A percentile compares a stretch with the other conserved stretches of the same genome.
Evolutionary conservation across 495 filamentous ascomycete genomes (phyloP).

Genomic region (Acidomyces sp.): DNA sequence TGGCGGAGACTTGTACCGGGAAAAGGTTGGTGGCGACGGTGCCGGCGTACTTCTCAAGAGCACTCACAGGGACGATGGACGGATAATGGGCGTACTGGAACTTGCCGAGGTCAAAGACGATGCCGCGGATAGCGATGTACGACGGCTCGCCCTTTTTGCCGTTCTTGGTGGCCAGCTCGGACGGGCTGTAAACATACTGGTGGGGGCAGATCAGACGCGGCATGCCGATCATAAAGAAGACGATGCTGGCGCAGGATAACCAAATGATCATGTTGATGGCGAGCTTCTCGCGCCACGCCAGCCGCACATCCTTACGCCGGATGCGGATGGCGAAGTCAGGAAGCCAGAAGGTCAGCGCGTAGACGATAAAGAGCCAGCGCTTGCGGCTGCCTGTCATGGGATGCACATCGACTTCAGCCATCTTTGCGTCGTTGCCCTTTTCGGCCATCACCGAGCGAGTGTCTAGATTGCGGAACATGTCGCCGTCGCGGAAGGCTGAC

Average conservation of each 20-base stretch:
- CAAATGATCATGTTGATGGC: constrained; percentile 98
- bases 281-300: constrained; percentile 92
- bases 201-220: constrained; percentile 80
- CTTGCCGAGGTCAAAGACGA: constrained; percentile 69
- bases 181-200: constrained; percentile 71
- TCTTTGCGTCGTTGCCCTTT: constrained; percentile 79
- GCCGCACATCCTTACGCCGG: constrained; percentile 78
- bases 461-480: constrained; percentile 97
- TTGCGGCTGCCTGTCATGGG: constrained; percentile 68
- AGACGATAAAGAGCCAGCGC: constrained; percentile 85
- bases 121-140: constrained; percentile 72
- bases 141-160: constrained; percentile 53
- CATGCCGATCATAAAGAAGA: constrained; percentile 80
- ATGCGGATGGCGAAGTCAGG: constrained; percentile 72
- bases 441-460: constrained; percentile 88
- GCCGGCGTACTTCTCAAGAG: constrained; percentile 68
- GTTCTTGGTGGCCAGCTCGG: constrained; percentile 59
- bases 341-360: constrained; percentile 68
- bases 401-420: constrained; percentile 79
- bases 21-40: constrained; percentile 77
- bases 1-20: constrained; percentile 83
- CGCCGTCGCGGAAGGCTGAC: constrained; percentile 75
- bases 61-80: constrained; percentile 49
- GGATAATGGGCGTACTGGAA: constrained; percentile 68
- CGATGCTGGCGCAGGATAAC: constrained; percentile 62